Evolutionary conservation across 306 rosid genomes (phyloP).

Genomic region (Quillaja saponaria): DNA sequence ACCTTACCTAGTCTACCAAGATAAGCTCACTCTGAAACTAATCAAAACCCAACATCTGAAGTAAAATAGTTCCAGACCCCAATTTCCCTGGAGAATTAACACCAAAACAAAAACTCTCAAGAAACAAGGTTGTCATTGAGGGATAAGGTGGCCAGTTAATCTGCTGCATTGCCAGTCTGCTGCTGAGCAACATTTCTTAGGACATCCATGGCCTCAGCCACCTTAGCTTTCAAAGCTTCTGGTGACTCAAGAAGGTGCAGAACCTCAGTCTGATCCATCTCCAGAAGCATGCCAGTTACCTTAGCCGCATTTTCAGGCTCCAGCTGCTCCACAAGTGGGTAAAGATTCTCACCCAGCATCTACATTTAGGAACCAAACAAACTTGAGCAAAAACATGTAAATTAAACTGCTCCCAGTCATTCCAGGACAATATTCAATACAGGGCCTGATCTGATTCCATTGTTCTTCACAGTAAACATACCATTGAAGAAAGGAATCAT

Average conservation of each 20-base stretch:
- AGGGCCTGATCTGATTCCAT: no score
- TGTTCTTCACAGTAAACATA: no score
- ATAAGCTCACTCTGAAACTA: no score
- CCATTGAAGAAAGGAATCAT: no score
- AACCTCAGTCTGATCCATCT: constrained; percentile 99
- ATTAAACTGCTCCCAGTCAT: neutral
- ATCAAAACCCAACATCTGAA: no score
- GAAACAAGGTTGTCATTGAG: constrained; percentile 79
- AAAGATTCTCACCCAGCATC: constrained; percentile 98
- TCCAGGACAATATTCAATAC: no score
- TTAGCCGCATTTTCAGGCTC: constrained; percentile 97
- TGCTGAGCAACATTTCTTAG: constrained; percentile 90
- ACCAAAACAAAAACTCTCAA: constrained; percentile 50
- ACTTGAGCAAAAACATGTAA: constrained; percentile 15
- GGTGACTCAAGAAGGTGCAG: constrained; percentile 97
- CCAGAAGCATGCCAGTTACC: constrained; percentile 99
- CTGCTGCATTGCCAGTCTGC: constrained; percentile 80
- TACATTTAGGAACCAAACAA: constrained; percentile 32
- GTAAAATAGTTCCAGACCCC: no score
- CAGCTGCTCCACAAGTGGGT: constrained; percentile 98
- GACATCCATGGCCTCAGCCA: constrained; percentile 96
- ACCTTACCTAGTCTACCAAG: no score
- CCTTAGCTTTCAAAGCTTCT: constrained; percentile 93
- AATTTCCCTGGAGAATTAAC: no score
- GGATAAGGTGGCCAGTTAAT: constrained; percentile 77